A percentile compares a stretch with the other conserved stretches of the same genome.
Evolutionary conservation across 495 filamentous ascomycete genomes (phyloP).

Genomic region (Achaetomiella virescens): DNA sequence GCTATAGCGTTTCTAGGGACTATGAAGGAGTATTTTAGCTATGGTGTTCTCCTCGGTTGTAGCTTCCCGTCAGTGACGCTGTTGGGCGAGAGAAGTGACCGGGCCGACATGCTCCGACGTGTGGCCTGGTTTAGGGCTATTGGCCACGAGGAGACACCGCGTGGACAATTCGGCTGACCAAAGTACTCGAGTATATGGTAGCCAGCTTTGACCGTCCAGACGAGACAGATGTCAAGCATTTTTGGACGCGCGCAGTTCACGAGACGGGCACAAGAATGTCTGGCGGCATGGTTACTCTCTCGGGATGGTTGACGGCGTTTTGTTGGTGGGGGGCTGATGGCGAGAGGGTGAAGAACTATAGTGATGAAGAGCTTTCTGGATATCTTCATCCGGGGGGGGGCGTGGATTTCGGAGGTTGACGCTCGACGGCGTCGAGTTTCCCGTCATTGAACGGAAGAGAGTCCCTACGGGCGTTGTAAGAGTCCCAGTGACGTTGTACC

Average conservation of each 20-base stretch:
- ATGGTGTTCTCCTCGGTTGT: conserved; percentile 17
- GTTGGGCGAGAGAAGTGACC: conserved; percentile 29
- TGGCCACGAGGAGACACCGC: not conserved
- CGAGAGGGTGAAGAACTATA: not conserved
- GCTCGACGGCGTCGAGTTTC: too few species aligned
- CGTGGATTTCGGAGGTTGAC: not conserved
- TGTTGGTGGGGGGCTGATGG: not conserved
- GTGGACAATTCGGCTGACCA: not conserved
- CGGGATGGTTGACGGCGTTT: conserved; percentile 4
- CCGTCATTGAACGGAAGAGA: too few species aligned
- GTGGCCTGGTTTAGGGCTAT: not conserved
- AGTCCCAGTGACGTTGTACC: too few species aligned
- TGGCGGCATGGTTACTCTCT: not conserved
- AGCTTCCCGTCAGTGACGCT: conserved; percentile 37
- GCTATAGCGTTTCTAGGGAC: conserved; percentile 30
- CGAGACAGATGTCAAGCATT: not conserved
- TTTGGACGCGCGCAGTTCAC: conserved; percentile 1
- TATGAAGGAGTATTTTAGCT: conserved; percentile 27
- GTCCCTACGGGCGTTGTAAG: too few species aligned
- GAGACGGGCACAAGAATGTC: not conserved
- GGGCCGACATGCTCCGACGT: conserved; percentile 20
- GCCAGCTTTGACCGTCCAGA: conserved; percentile 1
- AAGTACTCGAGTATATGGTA: not conserved
- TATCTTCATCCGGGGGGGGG: not conserved
- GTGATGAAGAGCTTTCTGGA: not conserved